phyloP scores from a whole-genome alignment of 1,284 basidiomycete genomes.

The Stygiomarasmius scandens region DNA sequence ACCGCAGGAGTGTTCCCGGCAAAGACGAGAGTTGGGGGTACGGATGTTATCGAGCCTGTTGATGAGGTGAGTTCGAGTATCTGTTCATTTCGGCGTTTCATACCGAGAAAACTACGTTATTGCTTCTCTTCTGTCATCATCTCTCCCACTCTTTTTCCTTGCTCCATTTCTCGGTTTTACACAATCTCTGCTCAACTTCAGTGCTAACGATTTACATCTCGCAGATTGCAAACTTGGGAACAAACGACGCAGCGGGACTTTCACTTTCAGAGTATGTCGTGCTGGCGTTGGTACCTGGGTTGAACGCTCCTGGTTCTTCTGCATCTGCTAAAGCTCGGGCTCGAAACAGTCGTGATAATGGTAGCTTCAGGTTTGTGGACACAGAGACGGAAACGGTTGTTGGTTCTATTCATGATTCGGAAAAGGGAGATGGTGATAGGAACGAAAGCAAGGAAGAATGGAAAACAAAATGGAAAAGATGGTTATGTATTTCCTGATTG shows the following conservation, averaged over 20 bases:
- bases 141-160: too few species aligned
- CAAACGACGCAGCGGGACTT: constrained; percentile 41
- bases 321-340: not conserved
- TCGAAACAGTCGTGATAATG: not conserved
- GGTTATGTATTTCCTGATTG: not conserved
- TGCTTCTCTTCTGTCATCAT: too few species aligned
- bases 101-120: too few species aligned
- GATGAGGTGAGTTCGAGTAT: constrained; percentile 29
- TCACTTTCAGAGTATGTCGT: constrained; percentile 42
- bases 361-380: not conserved
- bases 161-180: too few species aligned
- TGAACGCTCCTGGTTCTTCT: constrained; percentile 24
- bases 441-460: not conserved
- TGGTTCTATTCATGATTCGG: not conserved
- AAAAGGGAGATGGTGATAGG: not conserved
- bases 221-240: constrained; percentile 40
- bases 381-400: not conserved
- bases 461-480: not conserved
- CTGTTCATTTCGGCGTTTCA: not conserved
- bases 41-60: constrained; percentile 41
- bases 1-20: constrained; percentile 39
- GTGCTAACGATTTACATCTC: not conserved
- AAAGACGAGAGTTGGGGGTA: constrained; percentile 37
- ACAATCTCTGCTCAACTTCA: not conserved
- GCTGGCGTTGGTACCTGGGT: constrained; percentile 37